Evolutionary conservation across 352 stramenopile genomes (phyloP).

Genomic region (Plasmopara viticola): DNA sequence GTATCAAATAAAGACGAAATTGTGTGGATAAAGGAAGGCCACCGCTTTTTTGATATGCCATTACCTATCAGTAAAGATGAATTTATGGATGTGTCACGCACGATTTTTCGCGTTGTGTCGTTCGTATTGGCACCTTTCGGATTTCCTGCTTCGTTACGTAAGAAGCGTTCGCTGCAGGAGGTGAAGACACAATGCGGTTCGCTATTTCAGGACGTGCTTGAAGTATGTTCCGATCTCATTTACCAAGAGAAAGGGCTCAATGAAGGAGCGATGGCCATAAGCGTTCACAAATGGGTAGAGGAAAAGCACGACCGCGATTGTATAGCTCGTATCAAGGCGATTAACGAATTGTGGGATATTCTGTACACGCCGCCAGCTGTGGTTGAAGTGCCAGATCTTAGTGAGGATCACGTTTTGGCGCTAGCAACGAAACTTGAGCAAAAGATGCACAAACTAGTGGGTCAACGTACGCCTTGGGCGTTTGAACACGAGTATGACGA

Average conservation of each 20-base stretch:
- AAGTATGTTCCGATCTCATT: slow-evolving; percentile 82
- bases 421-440: slow-evolving; percentile 39
- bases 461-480: slow-evolving; percentile 63
- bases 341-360: slow-evolving; percentile 67
- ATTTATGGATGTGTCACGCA: slow-evolving; percentile 58
- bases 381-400: slow-evolving; percentile 61
- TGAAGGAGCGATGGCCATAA: slow-evolving; percentile 84
- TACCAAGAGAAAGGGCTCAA: slow-evolving; percentile 63
- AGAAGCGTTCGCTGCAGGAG: slow-evolving; percentile 57
- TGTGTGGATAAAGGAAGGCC: slow-evolving; percentile 46
- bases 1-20: slow-evolving; percentile 29
- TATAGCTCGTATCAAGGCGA: slow-evolving; percentile 55
- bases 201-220: slow-evolving; percentile 80
- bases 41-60: slow-evolving; percentile 81
- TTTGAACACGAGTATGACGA: slow-evolving; percentile 28
- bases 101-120: slow-evolving; percentile 72
- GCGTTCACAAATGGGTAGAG: slow-evolving; percentile 83
- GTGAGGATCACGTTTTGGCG: slow-evolving; percentile 37
- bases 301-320: slow-evolving; percentile 63
- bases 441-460: slow-evolving; percentile 33
- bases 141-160: slow-evolving; percentile 50
- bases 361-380: slow-evolving; percentile 59
- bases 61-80: slow-evolving; percentile 50
- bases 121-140: slow-evolving; percentile 79
- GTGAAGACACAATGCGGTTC: slow-evolving; percentile 66